Conservation (phyloP, 768 basidiomycete genomes). For the Leucosporidium yakuticum region DNA sequence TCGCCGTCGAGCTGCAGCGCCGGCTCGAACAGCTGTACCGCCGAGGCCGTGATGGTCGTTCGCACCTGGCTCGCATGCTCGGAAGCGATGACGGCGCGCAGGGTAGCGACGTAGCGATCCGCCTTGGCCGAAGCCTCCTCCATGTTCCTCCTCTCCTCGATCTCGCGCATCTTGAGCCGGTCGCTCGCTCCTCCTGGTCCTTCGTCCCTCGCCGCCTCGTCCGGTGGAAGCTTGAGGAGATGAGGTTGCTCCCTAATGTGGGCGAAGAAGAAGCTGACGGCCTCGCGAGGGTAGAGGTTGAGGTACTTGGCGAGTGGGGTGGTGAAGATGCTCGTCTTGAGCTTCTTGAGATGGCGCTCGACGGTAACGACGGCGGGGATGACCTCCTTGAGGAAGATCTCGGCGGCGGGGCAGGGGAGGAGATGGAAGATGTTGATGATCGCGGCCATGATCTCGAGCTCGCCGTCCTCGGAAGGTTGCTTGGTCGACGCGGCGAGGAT, state of each 20-base stretch:
- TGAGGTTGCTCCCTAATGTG: no score
- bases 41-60: conserved; percentile 42
- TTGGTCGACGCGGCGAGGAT: conserved; percentile 70
- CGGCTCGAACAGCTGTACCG: conserved; percentile 43
- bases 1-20: conserved; percentile 42
- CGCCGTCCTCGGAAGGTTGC: conserved; percentile 67
- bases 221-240: no score
- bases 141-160: conserved; percentile 54
- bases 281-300: conserved; percentile 79
- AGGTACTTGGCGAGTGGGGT: conserved; percentile 85
- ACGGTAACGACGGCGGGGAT: conserved; percentile 83
- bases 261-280: conserved; percentile 74
- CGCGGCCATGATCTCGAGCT: conserved; percentile 86
- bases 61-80: conserved; percentile 53
- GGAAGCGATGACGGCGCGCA: conserved; percentile 37
- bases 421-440: conserved; percentile 96
- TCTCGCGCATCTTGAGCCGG: conserved; percentile 50
- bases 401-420: conserved; percentile 76
- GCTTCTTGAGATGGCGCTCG: conserved; percentile 85
- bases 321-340: conserved; percentile 82
- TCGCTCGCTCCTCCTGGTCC: no score
- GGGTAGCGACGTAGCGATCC: conserved; percentile 49
- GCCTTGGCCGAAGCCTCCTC: conserved; percentile 36
- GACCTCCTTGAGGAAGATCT: conserved; percentile 82
- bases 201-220: no score